Evolutionary conservation across 306 rosid species (phyloP).

Genomic region (Dalbergia oliveri): DNA sequence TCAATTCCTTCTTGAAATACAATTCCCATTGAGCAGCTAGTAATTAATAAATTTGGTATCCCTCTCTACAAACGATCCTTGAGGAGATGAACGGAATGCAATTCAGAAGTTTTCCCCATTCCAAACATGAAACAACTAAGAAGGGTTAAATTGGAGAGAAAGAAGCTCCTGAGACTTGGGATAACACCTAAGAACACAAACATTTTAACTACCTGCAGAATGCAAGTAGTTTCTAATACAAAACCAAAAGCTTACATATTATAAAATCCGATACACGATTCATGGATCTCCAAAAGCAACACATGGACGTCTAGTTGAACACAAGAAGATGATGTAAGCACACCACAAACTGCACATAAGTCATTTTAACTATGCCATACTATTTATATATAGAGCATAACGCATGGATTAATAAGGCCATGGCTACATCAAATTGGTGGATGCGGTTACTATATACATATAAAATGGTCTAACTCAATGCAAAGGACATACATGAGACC

Average conservation of each 20-base stretch:
- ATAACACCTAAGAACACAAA: not conserved
- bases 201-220: constrained; percentile 8
- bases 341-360: constrained; percentile 33
- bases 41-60: not conserved
- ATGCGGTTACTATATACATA: constrained; percentile 50
- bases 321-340: constrained; percentile 43
- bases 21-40: not conserved
- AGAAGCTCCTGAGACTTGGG: not conserved
- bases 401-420: constrained; percentile 32
- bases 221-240: constrained; percentile 24
- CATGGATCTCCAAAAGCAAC: constrained; percentile 43
- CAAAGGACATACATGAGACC: constrained; percentile 37
- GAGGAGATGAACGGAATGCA: not conserved
- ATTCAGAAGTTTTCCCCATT: not conserved
- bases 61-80: not conserved
- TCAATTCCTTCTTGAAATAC: not conserved
- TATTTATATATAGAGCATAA: not conserved
- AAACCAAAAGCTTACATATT: constrained; percentile 11
- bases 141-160: not conserved
- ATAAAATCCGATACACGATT: constrained; percentile 21
- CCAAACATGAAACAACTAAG: constrained; percentile 15
- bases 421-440: constrained; percentile 39
- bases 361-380: not conserved
- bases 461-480: constrained; percentile 17
- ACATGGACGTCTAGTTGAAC: constrained; percentile 45